These are phyloP conservation scores for Didymosphaeria variabile DNA, from an alignment of 2,329 filamentous ascomycete species.

Conservation along the genomic window DNA sequence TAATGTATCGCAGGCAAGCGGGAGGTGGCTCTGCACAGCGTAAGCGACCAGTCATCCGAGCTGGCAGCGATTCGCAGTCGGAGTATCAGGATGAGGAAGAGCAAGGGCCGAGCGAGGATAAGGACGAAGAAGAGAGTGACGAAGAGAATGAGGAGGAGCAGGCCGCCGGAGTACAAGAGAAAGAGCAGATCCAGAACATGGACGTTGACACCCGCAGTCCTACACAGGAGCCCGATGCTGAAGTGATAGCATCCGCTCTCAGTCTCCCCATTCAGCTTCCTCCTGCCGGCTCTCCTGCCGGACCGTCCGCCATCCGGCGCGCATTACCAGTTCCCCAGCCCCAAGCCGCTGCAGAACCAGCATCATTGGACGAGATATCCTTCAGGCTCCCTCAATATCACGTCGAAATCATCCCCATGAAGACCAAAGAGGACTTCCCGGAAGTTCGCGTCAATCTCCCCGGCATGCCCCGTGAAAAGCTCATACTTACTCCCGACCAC, in stretches of 20 bases:
- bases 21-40: neutral
- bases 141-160: neutral
- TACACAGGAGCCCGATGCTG: neutral
- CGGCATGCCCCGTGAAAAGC: conserved; percentile 46
- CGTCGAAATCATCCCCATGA: neutral
- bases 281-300: neutral
- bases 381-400: conserved; percentile 6
- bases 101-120: conserved; percentile 10
- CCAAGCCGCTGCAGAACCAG: neutral
- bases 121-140: conserved; percentile 14
- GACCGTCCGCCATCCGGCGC: neutral
- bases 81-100: neutral
- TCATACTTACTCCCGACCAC: conserved; percentile 39
- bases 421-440: neutral
- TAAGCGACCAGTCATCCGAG: neutral
- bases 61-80: neutral
- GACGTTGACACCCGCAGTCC: neutral
- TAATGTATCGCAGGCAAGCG: neutral
- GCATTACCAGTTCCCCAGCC: neutral
- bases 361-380: neutral
- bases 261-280: neutral
- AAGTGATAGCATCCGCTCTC: neutral
- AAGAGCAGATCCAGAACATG: neutral
- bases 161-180: neutral
- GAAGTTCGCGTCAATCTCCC: conserved; percentile 30